Percentiles rank a stretch among this genome's conserved stretches.
phyloP scores from a whole-genome alignment of 2,329 filamentous ascomycete genomes.

The Phialophora expanda region DNA sequence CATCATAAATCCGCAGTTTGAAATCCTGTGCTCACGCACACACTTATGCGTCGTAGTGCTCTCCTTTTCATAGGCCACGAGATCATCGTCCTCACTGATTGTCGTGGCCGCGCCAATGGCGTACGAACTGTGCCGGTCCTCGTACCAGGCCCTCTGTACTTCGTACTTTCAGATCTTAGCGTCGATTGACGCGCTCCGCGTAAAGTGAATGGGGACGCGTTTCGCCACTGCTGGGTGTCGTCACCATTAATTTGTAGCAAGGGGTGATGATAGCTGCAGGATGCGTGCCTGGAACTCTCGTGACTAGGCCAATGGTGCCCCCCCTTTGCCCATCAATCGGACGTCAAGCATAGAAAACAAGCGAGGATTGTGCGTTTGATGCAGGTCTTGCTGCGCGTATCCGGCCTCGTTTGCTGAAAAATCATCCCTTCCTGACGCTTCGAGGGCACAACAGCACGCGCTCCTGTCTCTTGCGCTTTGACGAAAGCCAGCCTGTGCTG shows the following conservation, averaged over 20 bases:
- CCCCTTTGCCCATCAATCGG: neutral
- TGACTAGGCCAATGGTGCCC: neutral
- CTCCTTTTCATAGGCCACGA: neutral
- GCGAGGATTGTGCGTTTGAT: constrained; percentile 1
- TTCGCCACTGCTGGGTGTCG: constrained; percentile 16
- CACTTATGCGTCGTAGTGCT: neutral
- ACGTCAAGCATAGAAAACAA: neutral
- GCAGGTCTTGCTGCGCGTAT: neutral
- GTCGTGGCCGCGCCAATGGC: neutral
- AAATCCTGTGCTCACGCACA: neutral
- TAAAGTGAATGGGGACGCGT: constrained; percentile 18
- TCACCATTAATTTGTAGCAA: constrained; percentile 18
- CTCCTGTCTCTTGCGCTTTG: neutral
- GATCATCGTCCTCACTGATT: neutral
- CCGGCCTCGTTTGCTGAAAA: constrained; percentile 16
- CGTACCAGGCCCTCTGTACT: too few species aligned
- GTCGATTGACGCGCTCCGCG: constrained; percentile 13
- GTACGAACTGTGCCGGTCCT: neutral
- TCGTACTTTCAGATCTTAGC: constrained; percentile 8
- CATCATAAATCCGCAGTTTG: neutral
- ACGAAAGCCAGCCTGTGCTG: neutral
- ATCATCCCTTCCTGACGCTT: neutral
- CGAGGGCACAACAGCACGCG: neutral
- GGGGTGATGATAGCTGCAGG: constrained; percentile 1
- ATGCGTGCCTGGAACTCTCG: neutral